These are phyloP conservation scores for Dactylonectria estremocensis DNA, from an alignment of 2,329 filamentous ascomycete species.

Conservation along the genomic window DNA sequence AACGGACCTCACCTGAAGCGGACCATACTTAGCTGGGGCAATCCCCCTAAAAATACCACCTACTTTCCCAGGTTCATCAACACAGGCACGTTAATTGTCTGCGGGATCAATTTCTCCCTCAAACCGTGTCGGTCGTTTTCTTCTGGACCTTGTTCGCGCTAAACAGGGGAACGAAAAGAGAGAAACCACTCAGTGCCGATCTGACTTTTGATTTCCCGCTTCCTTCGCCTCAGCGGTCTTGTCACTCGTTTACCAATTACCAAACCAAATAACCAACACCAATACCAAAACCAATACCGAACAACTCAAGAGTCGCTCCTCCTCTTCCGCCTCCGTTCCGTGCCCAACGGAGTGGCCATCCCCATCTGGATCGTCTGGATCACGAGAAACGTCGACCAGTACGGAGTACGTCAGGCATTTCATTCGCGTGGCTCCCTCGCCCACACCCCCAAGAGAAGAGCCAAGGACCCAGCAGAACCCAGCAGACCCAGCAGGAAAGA, in stretches of 20 bases:
- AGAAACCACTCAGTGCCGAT: conserved; percentile 14
- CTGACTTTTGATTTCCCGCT: conserved; percentile 3
- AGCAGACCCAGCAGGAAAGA: conserved; percentile 24
- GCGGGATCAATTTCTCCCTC: conserved; percentile 25
- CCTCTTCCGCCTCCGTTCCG: conserved; percentile 9
- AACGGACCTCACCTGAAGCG: conserved; percentile 49
- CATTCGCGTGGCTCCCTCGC: conserved; percentile 27
- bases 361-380: conserved; percentile 16
- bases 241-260: conserved; percentile 17
- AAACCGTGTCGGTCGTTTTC: conserved; percentile 4
- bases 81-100: conserved; percentile 17
- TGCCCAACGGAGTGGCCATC: conserved; percentile 8
- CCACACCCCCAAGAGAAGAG: conserved; percentile 10
- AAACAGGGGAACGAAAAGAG: conserved; percentile 21
- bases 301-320: background rate
- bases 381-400: conserved; percentile 30
- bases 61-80: conserved; percentile 29
- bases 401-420: conserved; percentile 32
- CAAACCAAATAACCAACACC: conserved; percentile 12
- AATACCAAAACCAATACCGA: conserved; percentile 8
- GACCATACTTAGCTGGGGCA: conserved; percentile 41
- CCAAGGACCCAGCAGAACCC: conserved; percentile 37
- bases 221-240: background rate
- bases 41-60: conserved; percentile 34
- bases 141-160: conserved; percentile 16